Percentiles rank a stretch among this genome's conserved stretches.
Evolutionary conservation across 768 basidiomycete species (phyloP).

Genomic region (Amyloporia xantha): DNA sequence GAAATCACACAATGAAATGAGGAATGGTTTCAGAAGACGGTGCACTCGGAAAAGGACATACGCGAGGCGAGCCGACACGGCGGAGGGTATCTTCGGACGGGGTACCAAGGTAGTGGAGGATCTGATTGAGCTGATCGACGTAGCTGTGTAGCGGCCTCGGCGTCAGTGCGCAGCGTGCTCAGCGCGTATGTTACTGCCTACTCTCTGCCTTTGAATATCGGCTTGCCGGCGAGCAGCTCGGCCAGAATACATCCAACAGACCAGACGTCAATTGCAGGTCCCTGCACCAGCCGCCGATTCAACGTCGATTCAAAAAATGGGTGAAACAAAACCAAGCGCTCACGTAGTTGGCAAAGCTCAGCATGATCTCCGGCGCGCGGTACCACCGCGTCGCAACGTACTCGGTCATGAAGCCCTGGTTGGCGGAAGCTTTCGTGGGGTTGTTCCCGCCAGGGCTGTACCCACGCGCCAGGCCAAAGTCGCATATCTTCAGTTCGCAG

Average conservation of each 20-base stretch:
- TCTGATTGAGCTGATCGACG: constrained; percentile 97
- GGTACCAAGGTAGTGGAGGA: constrained; percentile 96
- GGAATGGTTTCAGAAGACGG: no score
- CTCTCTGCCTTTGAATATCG: constrained; percentile 97
- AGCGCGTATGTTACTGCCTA: constrained; percentile 33
- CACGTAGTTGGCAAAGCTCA: constrained; percentile 93
- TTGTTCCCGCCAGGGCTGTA: constrained; percentile 75
- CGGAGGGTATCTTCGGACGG: constrained; percentile 95
- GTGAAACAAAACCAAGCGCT: constrained; percentile 23
- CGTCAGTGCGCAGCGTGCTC: constrained; percentile 2
- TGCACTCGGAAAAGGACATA: constrained; percentile 38
- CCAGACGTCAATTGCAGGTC: constrained; percentile 93
- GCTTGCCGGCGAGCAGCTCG: constrained; percentile 88
- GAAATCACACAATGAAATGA: no score
- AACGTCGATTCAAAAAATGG: not conserved
- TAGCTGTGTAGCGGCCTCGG: constrained; percentile 46
- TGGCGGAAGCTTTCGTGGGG: constrained; percentile 47
- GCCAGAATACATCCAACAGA: constrained; percentile 94
- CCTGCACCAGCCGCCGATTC: constrained; percentile 35
- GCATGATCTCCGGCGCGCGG: constrained; percentile 97
- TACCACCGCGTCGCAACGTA: constrained; percentile 99
- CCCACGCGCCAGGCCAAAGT: constrained; percentile 94
- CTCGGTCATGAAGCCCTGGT: constrained; percentile 98
- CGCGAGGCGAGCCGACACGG: constrained; percentile 91
- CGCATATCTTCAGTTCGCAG: constrained; percentile 97